A percentile compares a stretch with the other conserved stretches of the same genome.
Conservation (phyloP, 2,329 filamentous ascomycete species). For the Fusarium virguliforme region DNA sequence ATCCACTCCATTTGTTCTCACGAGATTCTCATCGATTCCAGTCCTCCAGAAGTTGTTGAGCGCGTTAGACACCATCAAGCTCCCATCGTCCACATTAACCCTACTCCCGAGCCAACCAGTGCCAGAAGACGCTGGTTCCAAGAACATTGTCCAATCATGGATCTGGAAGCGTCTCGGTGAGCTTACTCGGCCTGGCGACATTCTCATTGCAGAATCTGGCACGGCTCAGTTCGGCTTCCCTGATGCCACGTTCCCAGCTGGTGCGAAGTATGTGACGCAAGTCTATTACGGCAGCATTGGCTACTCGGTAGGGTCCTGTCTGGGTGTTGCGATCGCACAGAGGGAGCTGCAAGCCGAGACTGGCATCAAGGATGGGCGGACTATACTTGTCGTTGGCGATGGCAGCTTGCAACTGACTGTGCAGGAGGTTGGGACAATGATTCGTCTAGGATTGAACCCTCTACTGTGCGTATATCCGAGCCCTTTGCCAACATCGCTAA, state of each 20-base stretch:
- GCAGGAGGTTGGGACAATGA: constrained; percentile 29
- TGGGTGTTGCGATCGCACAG: constrained; percentile 24
- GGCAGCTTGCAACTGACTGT: constrained; percentile 32
- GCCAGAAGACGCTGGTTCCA: constrained; percentile 5
- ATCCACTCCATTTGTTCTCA: neutral
- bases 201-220: constrained; percentile 30
- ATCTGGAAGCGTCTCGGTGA: constrained; percentile 29
- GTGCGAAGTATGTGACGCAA: constrained; percentile 26
- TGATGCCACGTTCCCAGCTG: constrained; percentile 21
- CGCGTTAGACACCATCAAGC: neutral
- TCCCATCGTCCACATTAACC: neutral
- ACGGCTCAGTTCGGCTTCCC: constrained; percentile 31
- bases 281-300: constrained; percentile 35
- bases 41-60: constrained; percentile 17
- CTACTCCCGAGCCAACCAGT: neutral
- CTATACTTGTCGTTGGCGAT: constrained; percentile 27
- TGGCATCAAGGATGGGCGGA: neutral
- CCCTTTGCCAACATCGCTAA: neutral
- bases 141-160: constrained; percentile 27
- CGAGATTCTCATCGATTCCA: neutral
- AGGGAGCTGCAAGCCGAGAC: constrained; percentile 8
- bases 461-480: neutral
- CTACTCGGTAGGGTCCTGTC: constrained; percentile 24
- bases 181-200: constrained; percentile 17
- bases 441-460: constrained; percentile 14